A percentile compares a stretch with the other conserved stretches of the same genome.
These are phyloP conservation scores for Chamaecyparis obtusa DNA, from an alignment of 75 land plant species.

Conservation along the genomic window DNA sequence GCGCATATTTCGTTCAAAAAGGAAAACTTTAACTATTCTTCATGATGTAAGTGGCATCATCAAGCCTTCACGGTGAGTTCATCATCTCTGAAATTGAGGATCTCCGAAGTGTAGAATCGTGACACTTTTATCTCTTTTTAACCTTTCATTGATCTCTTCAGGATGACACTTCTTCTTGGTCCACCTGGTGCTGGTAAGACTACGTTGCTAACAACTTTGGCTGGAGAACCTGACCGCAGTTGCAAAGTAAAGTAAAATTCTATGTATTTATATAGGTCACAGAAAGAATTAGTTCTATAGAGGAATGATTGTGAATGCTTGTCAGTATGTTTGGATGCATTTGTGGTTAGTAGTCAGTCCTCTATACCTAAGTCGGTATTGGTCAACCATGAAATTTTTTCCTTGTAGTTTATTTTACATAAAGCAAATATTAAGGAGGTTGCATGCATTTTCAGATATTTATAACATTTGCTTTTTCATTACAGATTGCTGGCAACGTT, in stretches of 20 bases:
- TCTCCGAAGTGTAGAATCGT: conserved; percentile 15
- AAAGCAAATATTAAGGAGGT: not conserved
- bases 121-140: not conserved
- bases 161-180: conserved; percentile 79
- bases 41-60: conserved; percentile 72
- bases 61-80: conserved; percentile 51
- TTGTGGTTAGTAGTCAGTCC: not conserved
- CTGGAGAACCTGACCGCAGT: conserved; percentile 53
- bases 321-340: not conserved
- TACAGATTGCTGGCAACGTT: conserved; percentile 38
- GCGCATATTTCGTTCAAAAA: conserved; percentile 36
- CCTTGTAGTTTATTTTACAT: not conserved
- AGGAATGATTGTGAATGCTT: not conserved
- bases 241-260: conserved; percentile 34
- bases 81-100: not conserved
- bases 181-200: conserved; percentile 88
- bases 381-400: not conserved
- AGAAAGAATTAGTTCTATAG: not conserved
- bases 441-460: not conserved
- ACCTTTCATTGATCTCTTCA: conserved; percentile 13
- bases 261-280: not conserved
- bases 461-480: not conserved
- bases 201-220: conserved; percentile 63
- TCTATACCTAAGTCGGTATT: not conserved
- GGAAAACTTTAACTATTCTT: conserved; percentile 47